These are phyloP conservation scores for Papiliotrema laurentii DNA, from an alignment of 1,284 basidiomycete genomes.

Conservation along the genomic window DNA sequence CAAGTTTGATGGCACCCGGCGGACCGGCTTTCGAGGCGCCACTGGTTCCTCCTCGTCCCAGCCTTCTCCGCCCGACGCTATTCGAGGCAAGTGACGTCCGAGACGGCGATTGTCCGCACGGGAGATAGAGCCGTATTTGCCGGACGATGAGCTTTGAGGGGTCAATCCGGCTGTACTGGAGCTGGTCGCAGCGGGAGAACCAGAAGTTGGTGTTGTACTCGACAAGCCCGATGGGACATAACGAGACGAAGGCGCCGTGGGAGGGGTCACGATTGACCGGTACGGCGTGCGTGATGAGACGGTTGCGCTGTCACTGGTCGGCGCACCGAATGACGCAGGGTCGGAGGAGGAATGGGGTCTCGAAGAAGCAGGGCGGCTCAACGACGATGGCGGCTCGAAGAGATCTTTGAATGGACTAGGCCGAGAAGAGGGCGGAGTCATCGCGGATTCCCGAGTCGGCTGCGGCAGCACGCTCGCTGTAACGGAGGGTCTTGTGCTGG, in stretches of 20 bases:
- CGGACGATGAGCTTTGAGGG: slow-evolving; percentile 3
- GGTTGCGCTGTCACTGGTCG: background rate
- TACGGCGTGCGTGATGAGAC: slow-evolving; percentile 6
- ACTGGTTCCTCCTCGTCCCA: slow-evolving; percentile 39
- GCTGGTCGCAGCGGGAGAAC: slow-evolving; percentile 4
- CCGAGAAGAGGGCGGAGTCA: background rate
- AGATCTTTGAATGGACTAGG: slow-evolving; percentile 28
- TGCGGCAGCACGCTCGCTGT: no score
- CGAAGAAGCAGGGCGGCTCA: background rate
- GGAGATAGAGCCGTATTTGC: slow-evolving; percentile 40
- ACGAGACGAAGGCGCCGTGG: slow-evolving; percentile 14
- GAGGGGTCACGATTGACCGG: slow-evolving; percentile 19
- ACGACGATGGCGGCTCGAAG: slow-evolving; percentile 18
- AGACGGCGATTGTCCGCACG: slow-evolving; percentile 39
- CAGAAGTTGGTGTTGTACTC: slow-evolving; percentile 4
- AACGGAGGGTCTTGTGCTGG: slow-evolving; percentile 3
- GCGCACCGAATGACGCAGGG: background rate
- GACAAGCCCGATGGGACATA: slow-evolving; percentile 29
- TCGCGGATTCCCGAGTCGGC: background rate
- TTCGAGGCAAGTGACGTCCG: slow-evolving; percentile 47
- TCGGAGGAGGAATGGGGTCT: background rate
- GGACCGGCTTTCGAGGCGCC: slow-evolving; percentile 9
- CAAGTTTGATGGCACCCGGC: slow-evolving; percentile 24
- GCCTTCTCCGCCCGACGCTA: slow-evolving; percentile 46
- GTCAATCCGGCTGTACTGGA: slow-evolving; percentile 5